A percentile compares a stretch with the other conserved stretches of the same genome.
These are phyloP conservation scores for Aspergillus sp. DNA, from an alignment of 2,329 filamentous ascomycete genomes.

Conservation along the genomic window DNA sequence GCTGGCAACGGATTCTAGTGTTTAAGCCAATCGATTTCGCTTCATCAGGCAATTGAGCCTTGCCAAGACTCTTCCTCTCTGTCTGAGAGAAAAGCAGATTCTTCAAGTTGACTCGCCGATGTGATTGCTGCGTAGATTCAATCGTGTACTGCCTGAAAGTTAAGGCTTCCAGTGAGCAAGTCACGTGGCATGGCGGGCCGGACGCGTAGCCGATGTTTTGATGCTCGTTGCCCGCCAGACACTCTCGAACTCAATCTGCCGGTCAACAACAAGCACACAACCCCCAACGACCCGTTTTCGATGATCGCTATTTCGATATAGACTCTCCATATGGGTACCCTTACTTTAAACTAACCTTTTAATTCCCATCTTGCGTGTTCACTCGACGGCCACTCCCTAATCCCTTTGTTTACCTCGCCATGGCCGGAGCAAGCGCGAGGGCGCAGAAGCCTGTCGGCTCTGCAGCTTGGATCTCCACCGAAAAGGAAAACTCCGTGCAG, in stretches of 20 bases:
- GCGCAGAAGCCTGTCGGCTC: constrained; percentile 70
- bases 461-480: constrained; percentile 80
- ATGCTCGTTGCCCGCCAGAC: constrained; percentile 21
- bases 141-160: background rate
- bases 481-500: constrained; percentile 76
- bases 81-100: too few species aligned
- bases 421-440: constrained; percentile 44
- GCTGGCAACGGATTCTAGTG: background rate
- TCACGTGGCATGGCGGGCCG: constrained; percentile 26
- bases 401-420: constrained; percentile 46
- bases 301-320: constrained; percentile 15
- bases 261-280: constrained; percentile 11
- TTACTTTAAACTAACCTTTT: constrained; percentile 15
- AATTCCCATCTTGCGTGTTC: background rate
- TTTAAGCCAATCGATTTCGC: too few species aligned
- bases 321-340: background rate
- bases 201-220: constrained; percentile 28
- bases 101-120: too few species aligned
- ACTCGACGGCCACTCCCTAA: constrained; percentile 6
- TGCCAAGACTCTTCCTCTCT: too few species aligned
- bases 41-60: too few species aligned
- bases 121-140: too few species aligned
- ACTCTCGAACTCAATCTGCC: constrained; percentile 21
- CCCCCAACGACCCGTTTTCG: constrained; percentile 17
- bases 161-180: background rate